Percentiles rank a stretch among this genome's conserved stretches.
These are phyloP conservation scores for Friedmanniomyces simplex DNA, from an alignment of 495 filamentous ascomycete genomes.

Conservation along the genomic window DNA sequence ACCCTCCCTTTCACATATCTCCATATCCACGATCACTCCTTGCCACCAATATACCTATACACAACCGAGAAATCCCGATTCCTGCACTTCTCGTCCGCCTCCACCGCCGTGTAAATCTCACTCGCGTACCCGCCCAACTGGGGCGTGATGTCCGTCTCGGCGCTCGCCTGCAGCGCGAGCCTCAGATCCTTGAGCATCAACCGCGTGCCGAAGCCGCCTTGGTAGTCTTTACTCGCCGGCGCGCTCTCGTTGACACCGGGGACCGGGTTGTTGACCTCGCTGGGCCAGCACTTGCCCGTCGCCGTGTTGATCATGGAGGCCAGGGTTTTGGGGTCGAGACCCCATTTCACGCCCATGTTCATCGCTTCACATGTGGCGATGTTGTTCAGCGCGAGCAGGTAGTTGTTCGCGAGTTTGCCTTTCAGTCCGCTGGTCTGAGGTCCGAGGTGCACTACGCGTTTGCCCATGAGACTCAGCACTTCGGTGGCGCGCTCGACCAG, in stretches of 20 bases:
- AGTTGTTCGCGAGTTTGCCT: slow-evolving; percentile 89
- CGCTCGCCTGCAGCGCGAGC: slow-evolving; percentile 28
- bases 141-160: slow-evolving; percentile 25
- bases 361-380: slow-evolving; percentile 89
- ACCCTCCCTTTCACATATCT: neutral
- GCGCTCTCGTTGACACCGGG: slow-evolving; percentile 67
- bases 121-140: slow-evolving; percentile 27
- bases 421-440: slow-evolving; percentile 68
- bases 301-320: slow-evolving; percentile 74
- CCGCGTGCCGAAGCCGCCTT: slow-evolving; percentile 70
- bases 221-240: slow-evolving; percentile 63
- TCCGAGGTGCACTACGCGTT: slow-evolving; percentile 70
- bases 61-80: slow-evolving; percentile 35
- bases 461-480: slow-evolving; percentile 69
- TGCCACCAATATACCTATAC: slow-evolving; percentile 34
- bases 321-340: slow-evolving; percentile 68
- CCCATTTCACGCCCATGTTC: slow-evolving; percentile 78
- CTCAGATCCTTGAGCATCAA: slow-evolving; percentile 64
- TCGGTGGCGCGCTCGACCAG: slow-evolving; percentile 51
- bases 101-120: slow-evolving; percentile 29
- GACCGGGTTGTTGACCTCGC: slow-evolving; percentile 85
- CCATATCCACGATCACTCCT: slow-evolving; percentile 13
- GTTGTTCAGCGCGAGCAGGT: slow-evolving; percentile 82
- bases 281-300: slow-evolving; percentile 84
- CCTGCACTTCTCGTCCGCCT: slow-evolving; percentile 26